Evolutionary conservation across 371 early-diverging fungal genomes (phyloP).

Genomic region (Mucor lusitanicus): DNA sequence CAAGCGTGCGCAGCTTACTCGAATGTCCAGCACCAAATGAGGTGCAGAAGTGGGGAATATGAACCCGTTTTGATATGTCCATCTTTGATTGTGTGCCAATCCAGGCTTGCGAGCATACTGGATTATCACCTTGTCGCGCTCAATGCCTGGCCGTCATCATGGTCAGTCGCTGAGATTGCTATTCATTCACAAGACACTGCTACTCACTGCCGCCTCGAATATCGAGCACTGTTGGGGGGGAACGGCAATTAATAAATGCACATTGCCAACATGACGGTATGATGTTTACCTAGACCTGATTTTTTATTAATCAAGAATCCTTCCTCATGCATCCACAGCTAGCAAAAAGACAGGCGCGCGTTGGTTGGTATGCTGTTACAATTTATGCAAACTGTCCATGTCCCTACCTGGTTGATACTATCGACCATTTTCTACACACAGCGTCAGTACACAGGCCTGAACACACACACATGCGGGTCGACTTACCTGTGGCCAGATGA

Average conservation of each 20-base stretch:
- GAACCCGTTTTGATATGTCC: slow-evolving; percentile 50
- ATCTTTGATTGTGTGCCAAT: slow-evolving; percentile 52
- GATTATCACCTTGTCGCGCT: slow-evolving; percentile 43
- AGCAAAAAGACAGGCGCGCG: background rate
- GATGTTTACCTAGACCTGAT: slow-evolving; percentile 45
- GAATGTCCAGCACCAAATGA: slow-evolving; percentile 45
- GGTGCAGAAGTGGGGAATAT: slow-evolving; percentile 44
- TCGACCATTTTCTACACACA: slow-evolving; percentile 44
- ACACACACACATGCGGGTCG: background rate
- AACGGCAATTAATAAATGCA: background rate
- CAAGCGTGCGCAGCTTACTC: slow-evolving; percentile 25
- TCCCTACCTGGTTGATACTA: slow-evolving; percentile 48
- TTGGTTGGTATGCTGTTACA: background rate
- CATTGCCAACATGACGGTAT: background rate
- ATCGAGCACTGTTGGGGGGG: slow-evolving; percentile 37
- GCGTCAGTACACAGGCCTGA: too few species aligned
- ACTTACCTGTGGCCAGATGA: slow-evolving; percentile 54
- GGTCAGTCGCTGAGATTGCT: background rate
- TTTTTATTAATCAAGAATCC: slow-evolving; percentile 55
- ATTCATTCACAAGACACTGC: background rate
- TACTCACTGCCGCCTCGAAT: slow-evolving; percentile 40
- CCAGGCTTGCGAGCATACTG: slow-evolving; percentile 55
- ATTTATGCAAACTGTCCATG: background rate
- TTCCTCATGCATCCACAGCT: slow-evolving; percentile 57
- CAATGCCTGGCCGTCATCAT: slow-evolving; percentile 22